Conservation (phyloP, 2,329 filamentous ascomycete genomes). For the Nemania serpens region DNA sequence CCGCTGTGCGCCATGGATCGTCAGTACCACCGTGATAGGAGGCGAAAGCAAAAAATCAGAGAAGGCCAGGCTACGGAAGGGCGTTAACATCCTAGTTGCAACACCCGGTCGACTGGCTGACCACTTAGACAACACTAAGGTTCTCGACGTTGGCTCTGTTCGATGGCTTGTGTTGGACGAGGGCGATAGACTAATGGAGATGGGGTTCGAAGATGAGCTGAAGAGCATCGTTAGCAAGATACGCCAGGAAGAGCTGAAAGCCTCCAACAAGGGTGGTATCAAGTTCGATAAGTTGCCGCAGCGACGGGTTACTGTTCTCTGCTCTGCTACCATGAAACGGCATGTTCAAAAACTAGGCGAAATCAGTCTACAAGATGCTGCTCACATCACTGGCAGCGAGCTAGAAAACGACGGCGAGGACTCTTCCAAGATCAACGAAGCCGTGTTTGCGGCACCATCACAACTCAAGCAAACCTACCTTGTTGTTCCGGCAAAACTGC, state of each 20-base stretch:
- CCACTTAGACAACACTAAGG: slow-evolving; percentile 90
- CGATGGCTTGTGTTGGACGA: slow-evolving; percentile 95
- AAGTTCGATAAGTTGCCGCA: slow-evolving; percentile 69
- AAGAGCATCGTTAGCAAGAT: slow-evolving; percentile 83
- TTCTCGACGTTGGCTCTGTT: slow-evolving; percentile 83
- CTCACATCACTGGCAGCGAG: slow-evolving; percentile 76
- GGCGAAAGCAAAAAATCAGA: slow-evolving; percentile 77
- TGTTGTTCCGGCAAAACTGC: slow-evolving; percentile 85
- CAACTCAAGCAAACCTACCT: slow-evolving; percentile 93
- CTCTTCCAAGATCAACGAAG: slow-evolving; percentile 53
- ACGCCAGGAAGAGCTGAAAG: slow-evolving; percentile 64
- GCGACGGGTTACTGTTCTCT: slow-evolving; percentile 83
- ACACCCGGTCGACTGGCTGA: slow-evolving; percentile 91
- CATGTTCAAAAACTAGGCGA: slow-evolving; percentile 92
- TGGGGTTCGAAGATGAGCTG: slow-evolving; percentile 94
- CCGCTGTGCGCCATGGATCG: slow-evolving; percentile 90
- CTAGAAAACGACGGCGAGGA: slow-evolving; percentile 53
- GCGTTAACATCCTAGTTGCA: slow-evolving; percentile 92
- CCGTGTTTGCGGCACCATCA: slow-evolving; percentile 78
- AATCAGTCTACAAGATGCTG: slow-evolving; percentile 91
- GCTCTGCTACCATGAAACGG: slow-evolving; percentile 97
- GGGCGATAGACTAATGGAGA: slow-evolving; percentile 96
- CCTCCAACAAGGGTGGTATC: slow-evolving; percentile 62
- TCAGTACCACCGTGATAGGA: slow-evolving; percentile 80
- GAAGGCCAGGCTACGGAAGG: slow-evolving; percentile 91